Conservation (phyloP, 345 rosid species). For the Clarkia xantiana region DNA sequence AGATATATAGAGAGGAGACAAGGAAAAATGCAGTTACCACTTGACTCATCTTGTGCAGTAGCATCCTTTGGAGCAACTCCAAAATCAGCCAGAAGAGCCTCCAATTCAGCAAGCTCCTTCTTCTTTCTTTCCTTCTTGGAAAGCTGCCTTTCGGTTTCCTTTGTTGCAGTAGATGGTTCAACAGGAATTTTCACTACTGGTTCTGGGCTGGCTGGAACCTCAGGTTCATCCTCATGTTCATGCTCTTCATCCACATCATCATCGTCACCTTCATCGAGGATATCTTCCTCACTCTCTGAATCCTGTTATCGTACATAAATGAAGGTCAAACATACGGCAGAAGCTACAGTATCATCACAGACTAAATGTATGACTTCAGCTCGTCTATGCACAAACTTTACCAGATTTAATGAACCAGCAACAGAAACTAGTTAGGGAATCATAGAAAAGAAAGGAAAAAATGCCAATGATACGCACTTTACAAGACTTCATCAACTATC, state of each 20-base stretch:
- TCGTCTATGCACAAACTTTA: too few relatives aligned
- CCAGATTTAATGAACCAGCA: too few relatives aligned
- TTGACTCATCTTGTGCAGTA: slow-evolving; percentile 19
- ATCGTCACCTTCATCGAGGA: slow-evolving; percentile 26
- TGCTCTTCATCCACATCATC: slow-evolving; percentile 38
- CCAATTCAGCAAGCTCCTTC: slow-evolving; percentile 50
- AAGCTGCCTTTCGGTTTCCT: slow-evolving; percentile 41
- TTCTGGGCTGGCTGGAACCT: slow-evolving; percentile 12
- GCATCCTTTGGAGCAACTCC: slow-evolving; percentile 19
- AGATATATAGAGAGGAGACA: too few relatives aligned
- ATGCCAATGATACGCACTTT: too few relatives aligned
- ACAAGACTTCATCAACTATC: too few relatives aligned
- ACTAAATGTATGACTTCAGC: too few relatives aligned
- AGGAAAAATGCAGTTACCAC: slow-evolving; percentile 16
- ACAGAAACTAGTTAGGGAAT: too few relatives aligned
- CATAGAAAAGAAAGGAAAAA: too few relatives aligned
- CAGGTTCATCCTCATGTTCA: slow-evolving; percentile 21
- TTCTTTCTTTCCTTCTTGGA: slow-evolving; percentile 51
- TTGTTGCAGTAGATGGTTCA: slow-evolving; percentile 15
- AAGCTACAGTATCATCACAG: too few relatives aligned
- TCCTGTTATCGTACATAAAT: slow-evolving; percentile 15
- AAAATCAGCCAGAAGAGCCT: slow-evolving; percentile 45
- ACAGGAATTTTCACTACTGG: slow-evolving; percentile 16
- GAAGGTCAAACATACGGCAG: too few relatives aligned
- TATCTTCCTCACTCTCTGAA: slow-evolving; percentile 38